A percentile compares a stretch with the other conserved stretches of the same genome.
Evolutionary conservation across 2,329 filamentous ascomycete species (phyloP).

Genomic region (Aureobasidium vineae): DNA sequence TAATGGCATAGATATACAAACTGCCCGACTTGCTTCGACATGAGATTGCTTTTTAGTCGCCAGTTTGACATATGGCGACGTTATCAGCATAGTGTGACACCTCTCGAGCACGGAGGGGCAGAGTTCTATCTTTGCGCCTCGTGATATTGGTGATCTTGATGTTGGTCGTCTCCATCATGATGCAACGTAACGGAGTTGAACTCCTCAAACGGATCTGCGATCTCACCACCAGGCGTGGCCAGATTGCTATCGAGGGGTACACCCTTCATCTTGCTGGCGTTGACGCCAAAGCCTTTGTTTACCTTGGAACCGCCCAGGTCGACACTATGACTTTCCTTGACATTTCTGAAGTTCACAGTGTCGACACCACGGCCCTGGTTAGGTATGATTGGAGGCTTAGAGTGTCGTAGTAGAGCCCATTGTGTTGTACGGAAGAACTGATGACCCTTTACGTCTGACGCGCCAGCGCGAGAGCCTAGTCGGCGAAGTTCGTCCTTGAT

Average conservation of each 20-base stretch:
- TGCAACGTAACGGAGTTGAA: slow-evolving; percentile 98
- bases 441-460: slow-evolving; percentile 93
- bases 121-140: slow-evolving; percentile 19
- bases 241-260: slow-evolving; percentile 84
- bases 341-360: slow-evolving; percentile 94
- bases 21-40: not conserved
- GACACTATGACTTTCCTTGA: slow-evolving; percentile 95
- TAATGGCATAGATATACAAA: slow-evolving; percentile 25
- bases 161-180: slow-evolving; percentile 76
- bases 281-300: slow-evolving; percentile 41
- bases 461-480: slow-evolving; percentile 88
- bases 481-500: slow-evolving; percentile 97
- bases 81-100: slow-evolving; percentile 1
- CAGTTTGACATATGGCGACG: not conserved
- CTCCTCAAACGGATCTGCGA: slow-evolving; percentile 90
- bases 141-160: slow-evolving; percentile 18
- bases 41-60: slow-evolving; percentile 18
- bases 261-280: slow-evolving; percentile 58
- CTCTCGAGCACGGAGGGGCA: slow-evolving; percentile 7
- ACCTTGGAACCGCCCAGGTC: slow-evolving; percentile 65
- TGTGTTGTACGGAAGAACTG: slow-evolving; percentile 95
- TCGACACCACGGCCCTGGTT: slow-evolving; percentile 87
- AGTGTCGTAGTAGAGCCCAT: slow-evolving; percentile 95
- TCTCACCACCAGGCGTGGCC: slow-evolving; percentile 77
- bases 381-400: slow-evolving; percentile 96